phyloP scores from a whole-genome alignment of 1,284 basidiomycete species.

The Rhodotorula sp. region DNA sequence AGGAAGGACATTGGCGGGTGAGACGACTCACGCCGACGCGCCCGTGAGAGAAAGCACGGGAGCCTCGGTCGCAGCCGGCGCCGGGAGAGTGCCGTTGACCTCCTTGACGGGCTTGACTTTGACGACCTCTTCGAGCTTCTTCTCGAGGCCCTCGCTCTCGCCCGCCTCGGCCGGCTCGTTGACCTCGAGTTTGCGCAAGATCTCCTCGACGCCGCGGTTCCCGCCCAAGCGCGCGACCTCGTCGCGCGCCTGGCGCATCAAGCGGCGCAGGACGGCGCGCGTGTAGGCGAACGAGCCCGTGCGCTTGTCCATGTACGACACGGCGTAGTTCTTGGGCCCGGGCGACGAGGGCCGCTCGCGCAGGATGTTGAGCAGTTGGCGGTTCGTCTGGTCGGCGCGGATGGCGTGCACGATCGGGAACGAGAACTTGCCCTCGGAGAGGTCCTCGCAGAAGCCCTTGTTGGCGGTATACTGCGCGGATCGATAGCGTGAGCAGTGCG shows the following conservation, averaged over 20 bases:
- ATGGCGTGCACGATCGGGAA: conserved; percentile 92
- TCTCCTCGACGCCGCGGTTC: conserved; percentile 57
- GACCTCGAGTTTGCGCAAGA: conserved; percentile 53
- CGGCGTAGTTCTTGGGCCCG: conserved; percentile 74
- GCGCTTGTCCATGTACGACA: conserved; percentile 69
- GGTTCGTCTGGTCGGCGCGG: conserved; percentile 68
- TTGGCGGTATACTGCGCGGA: conserved; percentile 72
- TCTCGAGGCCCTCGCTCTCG: conserved; percentile 10
- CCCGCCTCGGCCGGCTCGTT: conserved; percentile 17
- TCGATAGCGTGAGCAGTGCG: background rate
- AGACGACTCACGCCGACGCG: background rate
- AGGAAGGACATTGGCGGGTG: background rate
- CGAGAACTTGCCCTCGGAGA: conserved; percentile 94
- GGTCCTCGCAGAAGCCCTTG: conserved; percentile 92
- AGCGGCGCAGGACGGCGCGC: conserved; percentile 59
- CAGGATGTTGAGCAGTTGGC: conserved; percentile 79
- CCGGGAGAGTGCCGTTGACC: conserved; percentile 1
- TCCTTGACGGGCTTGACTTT: background rate
- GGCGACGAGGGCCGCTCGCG: conserved; percentile 80
- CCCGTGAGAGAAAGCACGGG: background rate
- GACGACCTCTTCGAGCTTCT: conserved; percentile 10
- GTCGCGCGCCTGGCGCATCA: conserved; percentile 60
- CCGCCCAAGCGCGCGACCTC: conserved; percentile 65
- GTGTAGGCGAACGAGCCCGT: conserved; percentile 79
- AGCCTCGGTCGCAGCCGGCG: background rate